Percentiles rank a stretch among this genome's conserved stretches.
These are phyloP conservation scores for Zymoseptoria crescenta DNA, from an alignment of 2,329 filamentous ascomycete genomes.

Conservation along the genomic window DNA sequence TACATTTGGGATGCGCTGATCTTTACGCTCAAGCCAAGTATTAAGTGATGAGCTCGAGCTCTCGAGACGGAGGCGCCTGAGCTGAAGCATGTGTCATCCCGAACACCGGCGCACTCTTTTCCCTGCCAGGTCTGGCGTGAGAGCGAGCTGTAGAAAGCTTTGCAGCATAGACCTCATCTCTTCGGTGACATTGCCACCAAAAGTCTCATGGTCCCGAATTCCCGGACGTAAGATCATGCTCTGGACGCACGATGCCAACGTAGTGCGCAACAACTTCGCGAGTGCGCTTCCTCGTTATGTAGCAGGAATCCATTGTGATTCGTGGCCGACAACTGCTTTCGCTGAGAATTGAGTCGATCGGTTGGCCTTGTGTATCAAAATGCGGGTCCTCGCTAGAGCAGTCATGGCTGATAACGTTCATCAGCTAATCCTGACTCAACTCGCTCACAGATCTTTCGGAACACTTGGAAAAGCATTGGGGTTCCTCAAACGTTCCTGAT, in stretches of 20 bases:
- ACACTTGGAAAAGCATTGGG: constrained; percentile 79
- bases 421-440: neutral
- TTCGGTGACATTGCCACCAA: no score
- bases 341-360: neutral
- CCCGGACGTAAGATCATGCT: neutral
- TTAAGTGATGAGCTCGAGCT: no score
- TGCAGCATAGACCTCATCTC: no score
- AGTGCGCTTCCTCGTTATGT: neutral
- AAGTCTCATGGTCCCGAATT: neutral
- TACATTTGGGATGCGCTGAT: no score
- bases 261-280: neutral
- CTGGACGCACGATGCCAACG: neutral
- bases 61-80: no score
- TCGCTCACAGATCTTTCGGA: constrained; percentile 41
- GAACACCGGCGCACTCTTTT: no score
- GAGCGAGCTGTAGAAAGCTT: no score
- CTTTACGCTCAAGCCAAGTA: no score
- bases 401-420: neutral
- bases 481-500: constrained; percentile 70
- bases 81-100: no score
- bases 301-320: neutral
- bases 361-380: neutral
- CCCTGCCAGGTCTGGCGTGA: no score
- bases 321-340: neutral
- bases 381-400: neutral